Percentiles rank a stretch among this genome's conserved stretches.
Conservation (phyloP, 352 stramenopile species). For the Aphanomyces astaci region DNA sequence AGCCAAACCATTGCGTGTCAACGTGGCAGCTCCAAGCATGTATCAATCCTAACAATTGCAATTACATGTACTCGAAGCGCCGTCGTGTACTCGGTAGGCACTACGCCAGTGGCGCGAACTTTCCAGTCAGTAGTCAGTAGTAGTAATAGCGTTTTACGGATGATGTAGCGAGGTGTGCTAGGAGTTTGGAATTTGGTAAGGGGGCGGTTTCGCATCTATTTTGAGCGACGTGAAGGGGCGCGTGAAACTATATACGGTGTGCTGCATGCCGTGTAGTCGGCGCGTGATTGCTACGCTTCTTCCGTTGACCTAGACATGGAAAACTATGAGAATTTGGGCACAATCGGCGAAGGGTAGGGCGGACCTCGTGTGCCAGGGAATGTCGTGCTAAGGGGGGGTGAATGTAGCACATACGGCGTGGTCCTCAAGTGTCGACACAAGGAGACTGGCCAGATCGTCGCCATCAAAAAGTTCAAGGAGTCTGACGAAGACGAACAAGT, state of each 20-base stretch:
- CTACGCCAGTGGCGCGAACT: no score
- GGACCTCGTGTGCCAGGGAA: no score
- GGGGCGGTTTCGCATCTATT: background rate
- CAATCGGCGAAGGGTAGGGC: conserved; percentile 76
- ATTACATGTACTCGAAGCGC: no score
- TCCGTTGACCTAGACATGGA: conserved; percentile 41
- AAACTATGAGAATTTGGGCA: conserved; percentile 83
- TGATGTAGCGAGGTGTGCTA: no score
- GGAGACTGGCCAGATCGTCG: conserved; percentile 72
- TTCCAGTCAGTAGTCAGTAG: no score
- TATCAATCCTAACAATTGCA: no score
- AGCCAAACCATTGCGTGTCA: no score
- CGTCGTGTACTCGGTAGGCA: no score
- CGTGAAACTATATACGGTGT: background rate
- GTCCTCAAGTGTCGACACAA: conserved; percentile 84
- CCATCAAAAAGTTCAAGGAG: conserved; percentile 90
- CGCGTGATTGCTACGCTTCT: background rate
- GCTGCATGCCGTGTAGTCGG: background rate
- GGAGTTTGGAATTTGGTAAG: no score
- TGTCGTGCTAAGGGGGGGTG: no score
- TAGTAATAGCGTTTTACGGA: no score
- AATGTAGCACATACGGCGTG: conserved; percentile 69
- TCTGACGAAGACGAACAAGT: conserved; percentile 85
- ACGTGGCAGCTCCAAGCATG: no score
- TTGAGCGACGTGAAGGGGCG: background rate